Evolutionary conservation across 2,329 filamentous ascomycete species (phyloP), one percentile per base, ranked within the genome.

Genomic region (Alternaria arborescens): DNA sequence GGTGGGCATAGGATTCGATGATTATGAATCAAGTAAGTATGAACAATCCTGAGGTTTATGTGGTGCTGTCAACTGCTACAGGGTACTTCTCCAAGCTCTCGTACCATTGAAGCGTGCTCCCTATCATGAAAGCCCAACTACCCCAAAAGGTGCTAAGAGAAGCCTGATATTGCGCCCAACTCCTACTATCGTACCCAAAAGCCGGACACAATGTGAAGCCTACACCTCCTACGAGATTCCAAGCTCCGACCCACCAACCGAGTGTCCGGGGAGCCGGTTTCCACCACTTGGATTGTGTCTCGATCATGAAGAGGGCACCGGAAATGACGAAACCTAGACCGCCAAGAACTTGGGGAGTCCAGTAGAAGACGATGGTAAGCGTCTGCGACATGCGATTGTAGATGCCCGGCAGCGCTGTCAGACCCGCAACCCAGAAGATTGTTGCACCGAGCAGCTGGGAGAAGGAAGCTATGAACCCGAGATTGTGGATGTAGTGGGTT

Each of bases 231-330:
- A 90, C 78, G 2, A 89, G 73, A 67, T 90, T 91, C 28, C 28
- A 30, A 0, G 28, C 28, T 4, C 28, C 28, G 28, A 30, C 28
- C 28, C 28, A 30, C 28, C 28, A 30, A 30, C 28, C 28, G 28
- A 30, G 28, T 11, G 28, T 30, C 28, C 28, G 71, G 4, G 80
- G 81, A 0, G 87, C 86, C 0, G 89, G 88, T 12, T 80, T 77
- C 67, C 86, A 90, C 88, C 89, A 91, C 46, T 81, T 83, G 41
- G 81, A 72, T 74, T 91, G 88, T 3, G 87, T 89, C 74, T 91
- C 89, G 8, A 91, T 69, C 83, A 89, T 89, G 75, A 89, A 90
- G 2, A 91, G 75, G 3, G 79, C 69, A 22, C 80, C 82, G 30
- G 82, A 89, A 24, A 88, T 69, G 60, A 90, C 84, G 75, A 91